Percentiles rank a stretch among this genome's conserved stretches.
Evolutionary conservation across 192 early-diverging fungal species (phyloP).

Genomic region (Podila horticola): DNA sequence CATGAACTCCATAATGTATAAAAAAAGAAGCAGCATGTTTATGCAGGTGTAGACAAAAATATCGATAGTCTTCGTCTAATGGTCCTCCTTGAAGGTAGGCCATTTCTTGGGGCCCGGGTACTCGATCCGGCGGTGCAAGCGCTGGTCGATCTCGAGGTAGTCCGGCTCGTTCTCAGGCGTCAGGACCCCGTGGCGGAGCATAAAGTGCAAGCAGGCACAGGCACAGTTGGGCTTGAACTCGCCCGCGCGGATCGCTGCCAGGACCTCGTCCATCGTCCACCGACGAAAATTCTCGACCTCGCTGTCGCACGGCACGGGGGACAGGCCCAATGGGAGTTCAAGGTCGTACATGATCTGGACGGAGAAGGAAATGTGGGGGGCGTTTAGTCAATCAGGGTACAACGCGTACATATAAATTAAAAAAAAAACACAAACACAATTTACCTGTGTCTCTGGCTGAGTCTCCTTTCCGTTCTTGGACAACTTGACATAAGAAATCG

Average conservation of each 20-base stretch:
- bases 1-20: too few species aligned
- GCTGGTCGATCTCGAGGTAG: constrained; percentile 75
- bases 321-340: constrained; percentile 68
- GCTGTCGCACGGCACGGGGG: constrained; percentile 79
- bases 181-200: constrained; percentile 80
- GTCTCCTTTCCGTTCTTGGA: constrained; percentile 63
- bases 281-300: constrained; percentile 87
- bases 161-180: constrained; percentile 85
- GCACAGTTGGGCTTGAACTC: constrained; percentile 92
- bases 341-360: constrained; percentile 90
- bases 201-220: constrained; percentile 83
- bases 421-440: too few species aligned
- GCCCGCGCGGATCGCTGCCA: constrained; percentile 35
- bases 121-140: constrained; percentile 73
- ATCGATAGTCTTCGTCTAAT: too few species aligned
- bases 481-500: constrained; percentile 75
- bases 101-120: constrained; percentile 69
- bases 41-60: too few species aligned
- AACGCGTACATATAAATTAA: too few species aligned
- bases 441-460: constrained; percentile 85
- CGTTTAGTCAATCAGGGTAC: too few species aligned
- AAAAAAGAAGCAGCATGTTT: not conserved
- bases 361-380: too few species aligned
- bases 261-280: constrained; percentile 74
- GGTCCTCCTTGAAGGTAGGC: constrained; percentile 41